Base-by-base conservation (phyloP, 2,329 filamentous ascomycete species). In the Ceratocystis alfenasii region DNA sequence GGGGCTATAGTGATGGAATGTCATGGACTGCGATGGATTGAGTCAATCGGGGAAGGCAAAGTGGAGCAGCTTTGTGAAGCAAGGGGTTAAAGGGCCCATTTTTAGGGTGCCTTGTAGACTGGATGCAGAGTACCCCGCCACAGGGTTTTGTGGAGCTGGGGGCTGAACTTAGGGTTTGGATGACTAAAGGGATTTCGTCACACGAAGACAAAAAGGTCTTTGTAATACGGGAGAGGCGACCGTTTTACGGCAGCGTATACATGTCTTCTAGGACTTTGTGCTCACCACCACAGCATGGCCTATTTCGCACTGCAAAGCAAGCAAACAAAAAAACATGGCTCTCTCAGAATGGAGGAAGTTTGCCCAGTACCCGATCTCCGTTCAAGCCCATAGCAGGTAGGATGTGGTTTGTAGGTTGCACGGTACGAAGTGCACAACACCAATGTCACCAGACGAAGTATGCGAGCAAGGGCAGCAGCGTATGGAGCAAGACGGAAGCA, bases 1-100 rank as follows among this genome's bases (percentile, higher is more conserved):
- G 53, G 53, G 53, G 53, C 53, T 12, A 33, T 57, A 33, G 25
- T 45, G 46, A 66, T 67, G 63, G 66, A 67, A 67, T 65, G 59
- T 63, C 57, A 67, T 67, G 59, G 66, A 67, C 22, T 48, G 59
- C 55, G 60, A 67, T 67, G 59, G 66, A 67, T 53, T 67, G 66
- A 67, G 53, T 67, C 66, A 67, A 65, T 22, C 63, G 66, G 66
- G 8, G 10, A 63, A 45, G 41, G 20, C 36, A 67, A 67, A 67
- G 66, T 57, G 66, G 66, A 63, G 63, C 65, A 20, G n/a, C 41
- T 50, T 17, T 15, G 17, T 12, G 25, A 57, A 28, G 50, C 50
- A 28, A n/a, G 22, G 10, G 22, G 22, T 12, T 6, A 28, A 17
- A 15, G 3, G 1, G 22, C 6, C 50, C 53, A 33, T 4, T 5